Percentiles rank a stretch among this genome's conserved stretches.
phyloP scores from a whole-genome alignment of 306 rosid genomes.

The Trichosanthes cucumerina region DNA sequence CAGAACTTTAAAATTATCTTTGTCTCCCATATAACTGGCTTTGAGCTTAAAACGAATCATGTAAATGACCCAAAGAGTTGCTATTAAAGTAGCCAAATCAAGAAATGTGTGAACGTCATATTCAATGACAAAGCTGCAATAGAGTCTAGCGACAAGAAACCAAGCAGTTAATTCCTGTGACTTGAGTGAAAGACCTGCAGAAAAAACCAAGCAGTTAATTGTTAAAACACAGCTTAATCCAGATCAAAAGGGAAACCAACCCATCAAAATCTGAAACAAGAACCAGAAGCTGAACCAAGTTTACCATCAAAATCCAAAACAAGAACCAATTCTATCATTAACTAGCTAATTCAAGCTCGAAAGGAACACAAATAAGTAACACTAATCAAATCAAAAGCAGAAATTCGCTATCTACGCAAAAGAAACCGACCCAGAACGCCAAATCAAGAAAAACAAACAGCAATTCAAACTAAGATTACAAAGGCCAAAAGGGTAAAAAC shows the following conservation, averaged over 20 bases:
- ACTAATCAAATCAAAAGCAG: neutral
- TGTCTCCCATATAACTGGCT: conserved; percentile 55
- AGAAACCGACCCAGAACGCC: neutral
- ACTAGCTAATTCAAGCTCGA: neutral
- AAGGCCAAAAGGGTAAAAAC: neutral
- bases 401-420: neutral
- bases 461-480: neutral
- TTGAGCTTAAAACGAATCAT: conserved; percentile 53
- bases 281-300: neutral
- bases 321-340: neutral
- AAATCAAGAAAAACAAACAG: neutral
- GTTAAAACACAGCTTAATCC: neutral
- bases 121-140: conserved; percentile 75
- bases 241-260: neutral
- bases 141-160: conserved; percentile 61
- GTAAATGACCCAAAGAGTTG: conserved; percentile 70
- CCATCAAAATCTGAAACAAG: neutral
- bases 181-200: conserved; percentile 63
- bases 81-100: conserved; percentile 52
- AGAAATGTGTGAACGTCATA: conserved; percentile 70
- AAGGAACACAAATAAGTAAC: neutral
- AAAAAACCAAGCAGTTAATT: neutral
- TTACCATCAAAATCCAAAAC: neutral
- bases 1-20: conserved; percentile 50
- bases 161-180: conserved; percentile 71